Conservation (phyloP, 1,139 yeast species). For the Kodamaea plutei region DNA sequence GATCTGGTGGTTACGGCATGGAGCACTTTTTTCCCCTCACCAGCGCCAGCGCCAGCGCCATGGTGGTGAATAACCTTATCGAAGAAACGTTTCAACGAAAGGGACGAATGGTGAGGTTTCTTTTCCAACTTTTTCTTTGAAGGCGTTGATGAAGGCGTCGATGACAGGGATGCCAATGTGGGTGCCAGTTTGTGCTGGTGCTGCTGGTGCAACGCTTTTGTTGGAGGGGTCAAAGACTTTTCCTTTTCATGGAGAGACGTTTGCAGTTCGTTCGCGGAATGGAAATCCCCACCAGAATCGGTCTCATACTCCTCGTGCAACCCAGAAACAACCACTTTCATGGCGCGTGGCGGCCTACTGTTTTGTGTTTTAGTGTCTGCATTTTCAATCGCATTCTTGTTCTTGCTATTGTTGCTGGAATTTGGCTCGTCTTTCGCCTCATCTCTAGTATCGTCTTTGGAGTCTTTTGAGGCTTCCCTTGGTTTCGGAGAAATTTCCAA, state of each 20-base stretch:
- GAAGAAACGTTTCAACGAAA: slow-evolving; percentile 36
- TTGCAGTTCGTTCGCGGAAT: slow-evolving; percentile 8
- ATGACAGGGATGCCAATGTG: background rate
- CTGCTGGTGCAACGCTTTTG: background rate
- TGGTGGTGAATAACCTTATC: slow-evolving; percentile 31
- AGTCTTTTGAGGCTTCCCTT: too few relatives aligned
- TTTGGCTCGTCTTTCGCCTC: too few relatives aligned
- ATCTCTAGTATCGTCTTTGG: too few relatives aligned
- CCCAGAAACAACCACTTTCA: too few relatives aligned
- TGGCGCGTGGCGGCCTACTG: too few relatives aligned
- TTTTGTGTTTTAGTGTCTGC: too few relatives aligned
- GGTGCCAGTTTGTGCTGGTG: background rate
- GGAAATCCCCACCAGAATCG: slow-evolving; percentile 6
- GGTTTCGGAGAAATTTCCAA: too few relatives aligned
- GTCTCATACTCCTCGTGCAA: slow-evolving; percentile 1
- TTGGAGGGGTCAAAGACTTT: background rate
- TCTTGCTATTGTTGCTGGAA: too few relatives aligned
- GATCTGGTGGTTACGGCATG: too few relatives aligned
- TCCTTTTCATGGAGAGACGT: slow-evolving; percentile 3
- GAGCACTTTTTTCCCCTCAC: slow-evolving; percentile 10
- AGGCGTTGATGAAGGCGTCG: slow-evolving; percentile 1
- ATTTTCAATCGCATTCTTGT: too few relatives aligned
- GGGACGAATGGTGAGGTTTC: slow-evolving; percentile 21
- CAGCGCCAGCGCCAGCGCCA: slow-evolving; percentile 11
- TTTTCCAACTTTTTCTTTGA: slow-evolving; percentile 2